These are phyloP conservation scores for Irpex sp. DNA, from an alignment of 1,284 basidiomycete species.

Conservation along the genomic window DNA sequence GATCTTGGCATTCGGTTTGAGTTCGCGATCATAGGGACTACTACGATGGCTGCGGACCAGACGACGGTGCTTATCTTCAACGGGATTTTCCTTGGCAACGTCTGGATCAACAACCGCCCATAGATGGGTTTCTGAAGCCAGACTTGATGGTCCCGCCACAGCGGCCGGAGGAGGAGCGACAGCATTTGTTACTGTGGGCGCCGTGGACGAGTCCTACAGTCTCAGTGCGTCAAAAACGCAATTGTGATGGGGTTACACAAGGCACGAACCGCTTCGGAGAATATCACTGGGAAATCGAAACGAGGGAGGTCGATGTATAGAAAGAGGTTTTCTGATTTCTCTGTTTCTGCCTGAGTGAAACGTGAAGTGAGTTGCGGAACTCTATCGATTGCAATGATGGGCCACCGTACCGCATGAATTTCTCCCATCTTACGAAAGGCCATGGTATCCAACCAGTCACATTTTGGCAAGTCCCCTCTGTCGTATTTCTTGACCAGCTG, in stretches of 20 bases:
- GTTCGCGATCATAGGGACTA: constrained; percentile 91
- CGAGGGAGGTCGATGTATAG: constrained; percentile 94
- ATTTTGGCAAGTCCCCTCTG: constrained; percentile 88
- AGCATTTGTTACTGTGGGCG: constrained; percentile 7
- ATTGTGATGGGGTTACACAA: neutral
- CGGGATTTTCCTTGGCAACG: constrained; percentile 86
- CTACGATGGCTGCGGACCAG: constrained; percentile 93
- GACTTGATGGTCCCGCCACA: constrained; percentile 35
- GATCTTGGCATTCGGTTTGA: constrained; percentile 95
- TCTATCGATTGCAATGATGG: neutral
- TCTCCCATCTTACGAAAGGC: constrained; percentile 93
- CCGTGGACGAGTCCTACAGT: constrained; percentile 3
- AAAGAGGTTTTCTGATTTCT: constrained; percentile 87
- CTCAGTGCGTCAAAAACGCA: neutral
- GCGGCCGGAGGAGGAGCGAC: constrained; percentile 27
- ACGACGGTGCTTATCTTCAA: constrained; percentile 95
- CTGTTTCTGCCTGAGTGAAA: constrained; percentile 67
- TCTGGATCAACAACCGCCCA: constrained; percentile 96
- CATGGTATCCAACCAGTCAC: constrained; percentile 94
- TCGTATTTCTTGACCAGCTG: constrained; percentile 96
- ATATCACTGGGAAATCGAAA: constrained; percentile 99
- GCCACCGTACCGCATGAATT: constrained; percentile 72
- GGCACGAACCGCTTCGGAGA: constrained; percentile 71
- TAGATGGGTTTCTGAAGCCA: constrained; percentile 62
- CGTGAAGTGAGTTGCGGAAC: neutral